Base-by-base conservation (phyloP, 2,329 filamentous ascomycete species). In the Xylariaceae sp. region DNA sequence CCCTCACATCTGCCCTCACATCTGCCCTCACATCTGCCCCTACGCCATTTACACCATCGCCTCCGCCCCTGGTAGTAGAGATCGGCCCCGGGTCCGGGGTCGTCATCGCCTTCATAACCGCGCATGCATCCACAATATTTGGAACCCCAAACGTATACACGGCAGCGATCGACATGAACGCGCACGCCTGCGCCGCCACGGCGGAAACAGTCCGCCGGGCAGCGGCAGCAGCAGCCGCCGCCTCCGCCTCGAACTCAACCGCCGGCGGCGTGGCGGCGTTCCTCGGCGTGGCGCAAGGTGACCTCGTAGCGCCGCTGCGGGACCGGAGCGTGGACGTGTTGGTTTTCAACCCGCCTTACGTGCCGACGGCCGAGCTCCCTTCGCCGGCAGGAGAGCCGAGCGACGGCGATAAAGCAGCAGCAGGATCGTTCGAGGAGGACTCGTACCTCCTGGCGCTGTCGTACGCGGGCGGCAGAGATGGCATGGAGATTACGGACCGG, bases 291-390 rank as follows among this genome's bases (percentile, higher is more conserved):
- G 69, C 87, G 21, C 85, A 85, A 53, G 87, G 83, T 1, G 91
- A 97, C 67, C 79, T 99, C 0, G 79, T 81, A 4, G 72, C 81
- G 2, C 76, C 86, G 0, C 74, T 95, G 33, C 79, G 81, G 6
- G 67, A 75, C 0, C 76, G 79, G 2, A 73, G 74, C 32, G 81
- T 96, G 4, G 94, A 99, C 68, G 81, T 99, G 9, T 80, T 99
- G 58, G 81, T 99, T 23, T 99, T 97, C 80, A 99, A 99, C 69
- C 94, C 94, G 47, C 94, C 94, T 0, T 99, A 99, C 70, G 94
- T 99, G 11, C 94, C 94, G 2, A 95, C 92, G 2, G 81, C 87
- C 21, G 82, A 85, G 33, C 74, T 95, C 54, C 92, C 93, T 20
- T 72, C 81, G 29, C 2, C 73, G 80, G 67, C 16, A 66, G 58